Evolutionary conservation across 2,329 filamentous ascomycete genomes (phyloP), one percentile per base, ranked within the genome.

Genomic region (Colletotrichum trifolii): DNA sequence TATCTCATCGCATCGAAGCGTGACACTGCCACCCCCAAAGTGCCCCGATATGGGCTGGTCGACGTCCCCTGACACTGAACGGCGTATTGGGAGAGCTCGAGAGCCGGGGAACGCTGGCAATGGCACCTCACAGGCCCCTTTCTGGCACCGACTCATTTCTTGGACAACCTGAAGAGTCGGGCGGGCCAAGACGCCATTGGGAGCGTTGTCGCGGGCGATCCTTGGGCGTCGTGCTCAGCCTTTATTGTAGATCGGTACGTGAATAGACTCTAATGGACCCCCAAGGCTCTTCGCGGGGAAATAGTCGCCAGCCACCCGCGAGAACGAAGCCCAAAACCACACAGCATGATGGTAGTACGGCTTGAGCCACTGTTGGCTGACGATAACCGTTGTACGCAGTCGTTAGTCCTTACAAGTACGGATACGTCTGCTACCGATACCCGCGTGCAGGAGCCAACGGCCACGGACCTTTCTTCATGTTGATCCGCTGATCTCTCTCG

Each of bases 11-110:
- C n/a, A 15, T 38, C 33, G 25, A 34, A 47, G 54, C 60, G 43
- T 54, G 49, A 61, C 56, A 61, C 59, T 57, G 58, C 47, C 52
- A 48, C 47, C 47, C 50, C 62, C 52, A 57, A 65, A 53, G 25
- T 33, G 15, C 47, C 45, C 52, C 45, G 35, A 60, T 8, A 38
- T 35, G 38, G 57, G 43, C 48, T 48, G 55, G 43, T 49, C 34
- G 47, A 47, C 34, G 8, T 36, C 54, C 54, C 58, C 48, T 36
- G 60, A 17, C 25, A 11, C 25, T 53, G 35, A 48, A 57, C 38
- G 36, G 25, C 25, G 25, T 25, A 25, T 25, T 12, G 17, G 38
- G 39, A 45, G 50, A 50, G 47, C 60, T 77, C 78, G 52, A 79
- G 70, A 46, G 43, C 43, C 25, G 25, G 25, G 25, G 25, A 0